Conservation (phyloP, 176 grass and related monocot species). For the Neostapfia colusana region DNA sequence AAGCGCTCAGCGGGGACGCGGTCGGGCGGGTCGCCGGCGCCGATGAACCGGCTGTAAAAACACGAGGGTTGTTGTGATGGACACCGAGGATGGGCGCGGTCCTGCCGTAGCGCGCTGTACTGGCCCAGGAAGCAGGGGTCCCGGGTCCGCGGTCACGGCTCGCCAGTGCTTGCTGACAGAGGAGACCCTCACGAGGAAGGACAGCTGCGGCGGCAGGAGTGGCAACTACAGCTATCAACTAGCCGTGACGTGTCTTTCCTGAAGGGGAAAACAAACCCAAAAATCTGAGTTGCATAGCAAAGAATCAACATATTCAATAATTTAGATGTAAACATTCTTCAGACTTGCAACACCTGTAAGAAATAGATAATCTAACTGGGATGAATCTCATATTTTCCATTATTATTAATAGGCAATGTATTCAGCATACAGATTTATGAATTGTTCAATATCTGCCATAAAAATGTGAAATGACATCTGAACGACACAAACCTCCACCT, state of each 20-base stretch:
- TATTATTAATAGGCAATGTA: background rate
- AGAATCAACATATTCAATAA: background rate
- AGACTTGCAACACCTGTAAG: background rate
- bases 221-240: slow-evolving; percentile 68
- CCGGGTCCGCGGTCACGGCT: background rate
- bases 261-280: slow-evolving; percentile 29
- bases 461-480: background rate
- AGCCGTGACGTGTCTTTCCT: slow-evolving; percentile 79
- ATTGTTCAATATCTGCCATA: background rate
- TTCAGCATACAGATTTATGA: background rate
- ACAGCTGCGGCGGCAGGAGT: background rate
- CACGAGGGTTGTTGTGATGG: background rate
- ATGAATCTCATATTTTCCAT: background rate
- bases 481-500: background rate
- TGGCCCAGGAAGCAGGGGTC: background rate
- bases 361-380: background rate
- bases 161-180: background rate
- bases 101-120: background rate
- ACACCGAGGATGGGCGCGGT: background rate
- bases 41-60: background rate
- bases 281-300: background rate
- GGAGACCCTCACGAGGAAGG: background rate
- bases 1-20: background rate
- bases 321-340: slow-evolving; percentile 9
- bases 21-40: background rate